phyloP scores from a whole-genome alignment of 179 eudicot species.

The Beta macrorhiza region DNA sequence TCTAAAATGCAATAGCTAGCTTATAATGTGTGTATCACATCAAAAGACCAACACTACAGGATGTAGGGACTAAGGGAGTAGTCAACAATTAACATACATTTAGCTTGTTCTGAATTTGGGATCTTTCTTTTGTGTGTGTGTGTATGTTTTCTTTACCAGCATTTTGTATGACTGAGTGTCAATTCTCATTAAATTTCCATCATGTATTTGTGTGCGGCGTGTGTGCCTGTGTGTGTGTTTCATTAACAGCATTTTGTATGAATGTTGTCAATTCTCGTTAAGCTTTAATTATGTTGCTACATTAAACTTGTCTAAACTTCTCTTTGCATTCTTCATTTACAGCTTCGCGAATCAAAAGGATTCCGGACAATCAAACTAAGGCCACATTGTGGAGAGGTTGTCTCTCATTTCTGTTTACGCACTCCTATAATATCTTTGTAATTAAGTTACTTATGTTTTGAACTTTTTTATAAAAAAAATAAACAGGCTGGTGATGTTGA shows the following conservation, averaged over 20 bases:
- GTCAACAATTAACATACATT: background rate
- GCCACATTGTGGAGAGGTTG: conserved; percentile 88
- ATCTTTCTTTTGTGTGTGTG: background rate
- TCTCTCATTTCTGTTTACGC: conserved; percentile 2
- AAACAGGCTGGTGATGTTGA: conserved; percentile 78
- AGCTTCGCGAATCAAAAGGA: conserved; percentile 87
- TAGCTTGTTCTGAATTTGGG: background rate
- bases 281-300: background rate
- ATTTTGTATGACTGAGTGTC: background rate
- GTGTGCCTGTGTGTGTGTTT: too few relatives aligned
- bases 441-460: background rate
- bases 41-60: background rate
- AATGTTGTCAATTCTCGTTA: background rate
- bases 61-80: background rate
- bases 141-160: too few relatives aligned
- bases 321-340: conserved; percentile 7
- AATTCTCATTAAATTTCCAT: background rate
- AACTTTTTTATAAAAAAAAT: background rate
- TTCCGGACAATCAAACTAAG: conserved; percentile 63
- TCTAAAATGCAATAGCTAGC: background rate
- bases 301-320: background rate
- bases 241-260: background rate
- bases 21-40: background rate
- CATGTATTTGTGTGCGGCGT: background rate
- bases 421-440: background rate